Evolutionary conservation across 2,329 filamentous ascomycete genomes (phyloP).

Genomic region (Botrytis elliptica): DNA sequence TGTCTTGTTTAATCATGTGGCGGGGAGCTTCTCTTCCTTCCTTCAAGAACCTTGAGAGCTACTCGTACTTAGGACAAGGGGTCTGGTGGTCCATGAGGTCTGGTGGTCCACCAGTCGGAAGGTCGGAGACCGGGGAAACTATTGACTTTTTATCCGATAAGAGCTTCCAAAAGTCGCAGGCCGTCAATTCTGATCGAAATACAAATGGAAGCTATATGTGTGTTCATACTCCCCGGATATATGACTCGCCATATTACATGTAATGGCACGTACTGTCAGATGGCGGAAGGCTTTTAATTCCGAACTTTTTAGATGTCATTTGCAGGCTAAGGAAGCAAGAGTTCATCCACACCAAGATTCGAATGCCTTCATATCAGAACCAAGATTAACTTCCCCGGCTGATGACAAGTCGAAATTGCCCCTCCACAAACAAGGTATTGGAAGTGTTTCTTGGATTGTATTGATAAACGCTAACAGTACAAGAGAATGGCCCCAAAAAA

Average conservation of each 20-base stretch:
- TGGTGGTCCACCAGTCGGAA: neutral
- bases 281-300: neutral
- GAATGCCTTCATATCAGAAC: conserved; percentile 23
- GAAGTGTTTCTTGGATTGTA: neutral
- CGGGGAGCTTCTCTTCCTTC: neutral
- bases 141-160: neutral
- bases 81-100: neutral
- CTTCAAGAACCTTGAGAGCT: neutral
- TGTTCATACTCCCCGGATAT: neutral
- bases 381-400: neutral
- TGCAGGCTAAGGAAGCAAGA: neutral
- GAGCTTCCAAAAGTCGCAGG: neutral
- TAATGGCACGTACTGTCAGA: conserved; percentile 5
- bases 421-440: neutral
- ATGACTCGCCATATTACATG: neutral
- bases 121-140: conserved; percentile 9
- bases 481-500: neutral
- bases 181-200: neutral
- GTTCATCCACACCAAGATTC: conserved; percentile 4
- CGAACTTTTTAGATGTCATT: neutral
- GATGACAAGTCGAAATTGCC: neutral
- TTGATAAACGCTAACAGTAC: conserved; percentile 1
- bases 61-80: too few relatives aligned
- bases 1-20: conserved; percentile 19
- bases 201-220: neutral